Conservation (phyloP, 257 asterid genomes). For the Solanum chmielewskii region DNA sequence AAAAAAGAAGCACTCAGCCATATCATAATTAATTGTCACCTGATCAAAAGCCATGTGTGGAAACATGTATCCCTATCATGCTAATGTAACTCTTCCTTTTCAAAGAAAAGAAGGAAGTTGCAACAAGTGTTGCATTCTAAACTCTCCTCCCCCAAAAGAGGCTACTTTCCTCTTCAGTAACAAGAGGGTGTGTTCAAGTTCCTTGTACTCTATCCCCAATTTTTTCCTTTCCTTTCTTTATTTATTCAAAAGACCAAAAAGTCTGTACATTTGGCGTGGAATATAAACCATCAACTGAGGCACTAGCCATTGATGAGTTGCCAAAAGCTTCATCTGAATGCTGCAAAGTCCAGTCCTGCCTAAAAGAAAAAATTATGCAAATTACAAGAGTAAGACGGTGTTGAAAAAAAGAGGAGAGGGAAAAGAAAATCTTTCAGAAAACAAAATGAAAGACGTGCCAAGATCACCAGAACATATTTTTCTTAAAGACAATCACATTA, state of each 20-base stretch:
- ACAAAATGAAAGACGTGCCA: neutral
- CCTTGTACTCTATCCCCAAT: slow-evolving; percentile 11
- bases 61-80: slow-evolving; percentile 17
- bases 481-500: neutral
- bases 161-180: slow-evolving; percentile 24
- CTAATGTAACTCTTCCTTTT: slow-evolving; percentile 44
- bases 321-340: slow-evolving; percentile 46
- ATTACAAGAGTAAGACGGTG: neutral
- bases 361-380: slow-evolving; percentile 4
- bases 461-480: neutral
- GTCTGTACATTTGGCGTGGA: slow-evolving; percentile 69
- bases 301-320: slow-evolving; percentile 37
- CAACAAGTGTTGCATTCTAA: slow-evolving; percentile 30
- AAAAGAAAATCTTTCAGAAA: neutral
- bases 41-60: slow-evolving; percentile 5
- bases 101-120: slow-evolving; percentile 53
- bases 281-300: slow-evolving; percentile 69
- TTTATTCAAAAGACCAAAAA: slow-evolving; percentile 43
- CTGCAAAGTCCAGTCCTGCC: slow-evolving; percentile 44
- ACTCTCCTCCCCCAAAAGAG: slow-evolving; percentile 27
- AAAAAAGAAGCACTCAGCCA: neutral
- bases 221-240: neutral
- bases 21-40: neutral
- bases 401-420: neutral
- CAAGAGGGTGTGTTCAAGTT: slow-evolving; percentile 24